These are phyloP conservation scores for Ciborinia camelliae DNA, from an alignment of 2,329 filamentous ascomycete species.

Conservation along the genomic window DNA sequence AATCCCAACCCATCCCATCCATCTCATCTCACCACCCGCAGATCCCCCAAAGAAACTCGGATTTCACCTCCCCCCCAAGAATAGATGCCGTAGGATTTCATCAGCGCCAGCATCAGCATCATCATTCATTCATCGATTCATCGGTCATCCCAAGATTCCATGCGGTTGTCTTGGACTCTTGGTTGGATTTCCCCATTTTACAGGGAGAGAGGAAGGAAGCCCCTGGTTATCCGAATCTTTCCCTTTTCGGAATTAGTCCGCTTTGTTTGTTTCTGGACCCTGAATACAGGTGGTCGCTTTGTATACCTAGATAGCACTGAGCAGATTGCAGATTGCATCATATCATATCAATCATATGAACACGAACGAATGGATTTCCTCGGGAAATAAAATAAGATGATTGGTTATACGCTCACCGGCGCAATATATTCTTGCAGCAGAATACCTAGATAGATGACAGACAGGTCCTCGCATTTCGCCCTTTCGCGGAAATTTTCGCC, in stretches of 20 bases:
- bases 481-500: background rate
- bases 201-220: too few relatives aligned
- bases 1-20: background rate
- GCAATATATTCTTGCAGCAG: too few relatives aligned
- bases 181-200: background rate
- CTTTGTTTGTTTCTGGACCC: background rate
- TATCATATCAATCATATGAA: background rate
- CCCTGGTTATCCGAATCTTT: background rate
- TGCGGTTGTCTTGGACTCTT: too few relatives aligned
- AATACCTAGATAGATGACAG: too few relatives aligned
- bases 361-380: background rate
- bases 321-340: too few relatives aligned
- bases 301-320: too few relatives aligned
- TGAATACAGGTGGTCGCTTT: background rate
- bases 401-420: too few relatives aligned
- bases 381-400: background rate
- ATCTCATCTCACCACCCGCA: too few relatives aligned
- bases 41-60: too few relatives aligned
- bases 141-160: too few relatives aligned
- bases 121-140: too few relatives aligned
- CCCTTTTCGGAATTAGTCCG: background rate
- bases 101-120: background rate
- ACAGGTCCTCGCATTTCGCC: background rate
- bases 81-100: slow-evolving; percentile 5
- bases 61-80: too few relatives aligned